Conservation (phyloP, 305 asterid species). For the Solanum hybrid region DNA sequence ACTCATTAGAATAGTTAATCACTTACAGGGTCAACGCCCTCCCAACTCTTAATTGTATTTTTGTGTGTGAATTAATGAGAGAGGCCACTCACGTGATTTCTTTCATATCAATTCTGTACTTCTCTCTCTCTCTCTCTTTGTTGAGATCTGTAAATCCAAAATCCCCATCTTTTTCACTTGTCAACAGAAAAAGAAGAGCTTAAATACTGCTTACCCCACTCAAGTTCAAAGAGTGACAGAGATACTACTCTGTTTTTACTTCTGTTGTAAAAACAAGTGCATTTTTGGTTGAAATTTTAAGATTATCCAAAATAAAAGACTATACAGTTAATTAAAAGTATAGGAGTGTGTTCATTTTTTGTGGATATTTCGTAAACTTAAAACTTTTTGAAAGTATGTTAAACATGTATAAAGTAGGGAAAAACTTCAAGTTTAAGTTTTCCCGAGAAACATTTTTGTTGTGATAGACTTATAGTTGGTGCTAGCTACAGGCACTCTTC, state of each 20-base stretch:
- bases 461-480: neutral
- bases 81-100: neutral
- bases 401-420: neutral
- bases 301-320: neutral
- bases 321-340: neutral
- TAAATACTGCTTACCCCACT: neutral
- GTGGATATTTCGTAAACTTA: neutral
- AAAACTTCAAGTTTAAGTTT: neutral
- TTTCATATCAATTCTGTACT: neutral
- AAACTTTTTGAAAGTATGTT: neutral
- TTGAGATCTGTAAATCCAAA: neutral
- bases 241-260: neutral
- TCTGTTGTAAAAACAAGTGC: neutral
- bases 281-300: neutral
- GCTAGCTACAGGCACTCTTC: neutral
- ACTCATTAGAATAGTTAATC: conserved; percentile 5
- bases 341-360: neutral
- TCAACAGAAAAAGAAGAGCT: neutral
- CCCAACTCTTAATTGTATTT: no score
- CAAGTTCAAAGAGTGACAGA: neutral
- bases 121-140: neutral
- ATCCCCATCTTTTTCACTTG: neutral
- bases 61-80: neutral
- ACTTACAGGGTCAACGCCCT: conserved; percentile 1
- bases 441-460: neutral